Evolutionary conservation across 2,329 filamentous ascomycete genomes (phyloP).

Genomic region (Zymoseptoria pseudotritici): DNA sequence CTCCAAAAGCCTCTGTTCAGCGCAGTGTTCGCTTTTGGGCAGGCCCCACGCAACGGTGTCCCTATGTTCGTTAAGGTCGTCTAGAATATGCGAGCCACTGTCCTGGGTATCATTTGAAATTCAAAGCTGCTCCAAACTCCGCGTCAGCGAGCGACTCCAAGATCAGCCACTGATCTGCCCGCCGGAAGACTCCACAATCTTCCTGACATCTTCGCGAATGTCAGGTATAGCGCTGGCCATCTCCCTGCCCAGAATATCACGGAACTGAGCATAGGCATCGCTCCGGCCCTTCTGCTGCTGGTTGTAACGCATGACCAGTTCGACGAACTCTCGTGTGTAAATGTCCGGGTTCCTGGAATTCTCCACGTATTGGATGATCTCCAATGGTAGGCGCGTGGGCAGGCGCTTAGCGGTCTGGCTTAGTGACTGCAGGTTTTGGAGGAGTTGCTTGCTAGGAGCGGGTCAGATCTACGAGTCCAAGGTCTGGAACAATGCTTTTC

Average conservation of each 20-base stretch:
- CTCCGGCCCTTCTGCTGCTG: constrained; percentile 55
- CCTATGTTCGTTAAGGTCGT: background rate
- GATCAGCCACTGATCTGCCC: constrained; percentile 18
- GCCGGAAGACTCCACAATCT: constrained; percentile 41
- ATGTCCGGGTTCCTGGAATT: constrained; percentile 58
- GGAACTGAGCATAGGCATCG: constrained; percentile 52
- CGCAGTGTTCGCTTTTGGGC: too few species aligned
- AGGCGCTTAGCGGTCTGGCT: constrained; percentile 43
- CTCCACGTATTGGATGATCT: constrained; percentile 60
- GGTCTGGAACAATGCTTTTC: constrained; percentile 4
- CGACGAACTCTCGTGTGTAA: constrained; percentile 59
- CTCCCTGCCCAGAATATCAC: constrained; percentile 52
- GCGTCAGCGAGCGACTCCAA: background rate
- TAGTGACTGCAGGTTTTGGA: constrained; percentile 48
- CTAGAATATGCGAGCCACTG: background rate
- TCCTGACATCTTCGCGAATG: constrained; percentile 44
- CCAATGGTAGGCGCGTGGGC: constrained; percentile 50
- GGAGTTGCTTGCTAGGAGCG: constrained; percentile 40
- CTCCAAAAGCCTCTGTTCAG: background rate
- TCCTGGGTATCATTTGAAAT: background rate
- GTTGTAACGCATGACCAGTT: constrained; percentile 55
- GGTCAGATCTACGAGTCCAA: constrained; percentile 2
- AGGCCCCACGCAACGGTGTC: too few species aligned
- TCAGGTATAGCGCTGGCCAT: constrained; percentile 53
- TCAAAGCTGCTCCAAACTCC: background rate